Percentiles rank a stretch among this genome's conserved stretches.
These are phyloP conservation scores for Chaetomium sp. DNA, from an alignment of 2,329 filamentous ascomycete species.

Conservation along the genomic window DNA sequence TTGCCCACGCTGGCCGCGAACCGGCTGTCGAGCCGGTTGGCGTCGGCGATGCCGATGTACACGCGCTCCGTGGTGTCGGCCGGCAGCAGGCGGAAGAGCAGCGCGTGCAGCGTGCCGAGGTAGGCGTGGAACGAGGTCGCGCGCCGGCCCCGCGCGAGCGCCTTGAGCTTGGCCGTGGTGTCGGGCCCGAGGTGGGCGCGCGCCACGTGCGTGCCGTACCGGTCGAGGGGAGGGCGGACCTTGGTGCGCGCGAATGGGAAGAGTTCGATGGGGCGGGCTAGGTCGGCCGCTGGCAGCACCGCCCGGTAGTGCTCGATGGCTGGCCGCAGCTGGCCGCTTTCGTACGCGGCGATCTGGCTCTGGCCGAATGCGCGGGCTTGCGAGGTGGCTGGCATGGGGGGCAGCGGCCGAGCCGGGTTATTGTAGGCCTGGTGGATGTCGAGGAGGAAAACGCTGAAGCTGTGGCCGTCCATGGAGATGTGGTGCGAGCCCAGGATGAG, in stretches of 20 bases:
- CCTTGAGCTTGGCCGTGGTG: background rate
- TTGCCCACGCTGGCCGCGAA: background rate
- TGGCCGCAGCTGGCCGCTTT: background rate
- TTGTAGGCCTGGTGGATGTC: background rate
- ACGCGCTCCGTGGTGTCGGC: background rate
- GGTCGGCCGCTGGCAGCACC: background rate
- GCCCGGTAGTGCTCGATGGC: background rate
- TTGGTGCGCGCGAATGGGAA: background rate
- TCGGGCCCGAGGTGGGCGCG: background rate
- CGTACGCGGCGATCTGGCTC: background rate
- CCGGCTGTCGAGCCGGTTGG: background rate
- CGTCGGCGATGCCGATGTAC: background rate
- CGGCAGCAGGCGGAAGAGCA: background rate
- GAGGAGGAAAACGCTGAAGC: background rate
- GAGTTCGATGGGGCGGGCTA: background rate
- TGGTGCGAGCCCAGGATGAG: background rate
- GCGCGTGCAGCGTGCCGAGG: background rate
- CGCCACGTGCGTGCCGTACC: background rate
- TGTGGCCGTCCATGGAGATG: background rate
- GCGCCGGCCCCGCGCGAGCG: background rate
- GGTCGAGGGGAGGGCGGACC: background rate
- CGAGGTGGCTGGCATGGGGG: background rate
- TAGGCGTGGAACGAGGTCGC: background rate
- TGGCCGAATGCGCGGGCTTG: constrained; percentile 1
- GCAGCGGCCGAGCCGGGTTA: background rate